A percentile compares a stretch with the other conserved stretches of the same genome.
These are phyloP conservation scores for Cladorrhinum sp. DNA, from an alignment of 2,329 filamentous ascomycete genomes.

Conservation along the genomic window DNA sequence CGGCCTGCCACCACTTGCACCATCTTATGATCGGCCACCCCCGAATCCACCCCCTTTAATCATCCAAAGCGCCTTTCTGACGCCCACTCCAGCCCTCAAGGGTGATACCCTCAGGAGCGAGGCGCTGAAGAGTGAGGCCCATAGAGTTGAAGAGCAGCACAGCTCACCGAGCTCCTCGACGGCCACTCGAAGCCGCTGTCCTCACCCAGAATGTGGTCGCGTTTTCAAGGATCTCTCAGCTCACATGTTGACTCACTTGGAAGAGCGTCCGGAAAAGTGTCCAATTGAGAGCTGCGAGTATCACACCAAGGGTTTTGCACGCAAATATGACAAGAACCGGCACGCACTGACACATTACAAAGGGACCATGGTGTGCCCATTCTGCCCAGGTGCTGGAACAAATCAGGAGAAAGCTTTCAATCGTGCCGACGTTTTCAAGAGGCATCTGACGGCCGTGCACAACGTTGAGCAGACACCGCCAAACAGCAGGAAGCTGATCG, in stretches of 20 bases:
- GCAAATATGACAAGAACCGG: slow-evolving; percentile 97
- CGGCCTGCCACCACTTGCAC: slow-evolving; percentile 25
- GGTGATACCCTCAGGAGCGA: neutral
- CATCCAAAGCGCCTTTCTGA: slow-evolving; percentile 23
- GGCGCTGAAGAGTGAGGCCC: neutral
- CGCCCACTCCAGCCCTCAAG: slow-evolving; percentile 21
- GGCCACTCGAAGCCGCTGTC: slow-evolving; percentile 43
- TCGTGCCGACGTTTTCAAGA: slow-evolving; percentile 93
- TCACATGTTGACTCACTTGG: slow-evolving; percentile 95
- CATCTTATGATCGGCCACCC: slow-evolving; percentile 22
- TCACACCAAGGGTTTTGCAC: slow-evolving; percentile 87
- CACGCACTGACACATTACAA: slow-evolving; percentile 97
- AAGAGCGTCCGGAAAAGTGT: slow-evolving; percentile 92
- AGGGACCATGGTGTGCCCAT: slow-evolving; percentile 95
- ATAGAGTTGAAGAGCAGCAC: slow-evolving; percentile 16
- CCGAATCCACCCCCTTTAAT: slow-evolving; percentile 22
- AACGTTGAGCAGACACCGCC: slow-evolving; percentile 91
- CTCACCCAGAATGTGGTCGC: slow-evolving; percentile 56
- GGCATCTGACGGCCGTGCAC: slow-evolving; percentile 89
- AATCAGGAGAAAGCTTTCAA: slow-evolving; percentile 94
- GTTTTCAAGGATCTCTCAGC: slow-evolving; percentile 68
- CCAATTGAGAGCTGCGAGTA: slow-evolving; percentile 93
- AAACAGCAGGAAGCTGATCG: slow-evolving; percentile 73
- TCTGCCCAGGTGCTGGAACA: slow-evolving; percentile 85
- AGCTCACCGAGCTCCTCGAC: slow-evolving; percentile 14